Base-by-base conservation (phyloP, 2,329 filamentous ascomycete species). In the Paecilomyces niveus region DNA sequence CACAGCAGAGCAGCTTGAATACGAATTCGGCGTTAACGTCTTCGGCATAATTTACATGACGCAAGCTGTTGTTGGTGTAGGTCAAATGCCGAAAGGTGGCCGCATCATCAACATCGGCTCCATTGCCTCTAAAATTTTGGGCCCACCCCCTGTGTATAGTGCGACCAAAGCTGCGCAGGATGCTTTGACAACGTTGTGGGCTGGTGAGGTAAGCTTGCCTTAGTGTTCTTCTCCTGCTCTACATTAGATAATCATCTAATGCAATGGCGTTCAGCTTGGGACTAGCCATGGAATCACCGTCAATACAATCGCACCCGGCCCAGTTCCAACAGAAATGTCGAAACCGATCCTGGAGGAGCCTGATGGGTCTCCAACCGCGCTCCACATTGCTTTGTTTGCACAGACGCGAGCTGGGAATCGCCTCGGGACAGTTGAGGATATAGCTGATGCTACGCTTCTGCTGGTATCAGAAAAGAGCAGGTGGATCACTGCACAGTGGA, bases 401-500 rank as follows among this genome's bases (percentile, higher is more conserved):
- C 54, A 68, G 31, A 73, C 72, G 0, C 65, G 73, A 49, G 70
- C 71, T 1, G 76, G 67, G 3, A 62, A 70, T n/a, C 59, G 74
- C 0, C 52, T 69, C 1, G 77, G 76, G 0, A 72, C 67, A 0
- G 57, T 67, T 2, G 72, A 72, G 18, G 78, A 81, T 57, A 68
- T 81, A 50, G 78, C 72, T 0, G 77, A 80, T 59, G 75, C 74
- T 0, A 73, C 75, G 26, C 59, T 78, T 26, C 58, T 78, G 52
- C 57, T 79, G 2, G 74, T 68, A 1, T 72, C 65, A 7, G 73
- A 77, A 59, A 73, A 74, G 58, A 71, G 69, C 29, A 64, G 77
- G 4, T 80, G 77, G 78, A 74, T 80, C n/a, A 78, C 77, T 0
- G 77, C 71, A n/a, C 76, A 79, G 67, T 70, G 66, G 32, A 74